Conservation (phyloP, 495 filamentous ascomycete genomes). For the Alectoria sarmentosa region DNA sequence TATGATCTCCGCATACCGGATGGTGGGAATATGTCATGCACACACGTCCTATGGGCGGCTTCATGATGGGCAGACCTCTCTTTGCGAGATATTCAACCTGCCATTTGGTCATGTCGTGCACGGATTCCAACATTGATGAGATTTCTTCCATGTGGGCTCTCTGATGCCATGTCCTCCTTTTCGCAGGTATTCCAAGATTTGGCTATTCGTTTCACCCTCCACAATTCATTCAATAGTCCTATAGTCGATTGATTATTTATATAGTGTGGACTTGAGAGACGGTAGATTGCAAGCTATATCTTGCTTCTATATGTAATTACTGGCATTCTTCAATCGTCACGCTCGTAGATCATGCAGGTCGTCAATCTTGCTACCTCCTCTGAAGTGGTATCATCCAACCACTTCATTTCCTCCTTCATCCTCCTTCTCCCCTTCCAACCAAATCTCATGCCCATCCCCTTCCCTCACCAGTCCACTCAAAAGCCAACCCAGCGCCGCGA, state of each 20-base stretch:
- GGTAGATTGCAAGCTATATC: neutral
- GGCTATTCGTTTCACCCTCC: conserved; percentile 58
- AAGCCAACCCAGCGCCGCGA: conserved; percentile 54
- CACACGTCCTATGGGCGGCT: too few relatives aligned
- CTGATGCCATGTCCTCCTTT: conserved; percentile 45
- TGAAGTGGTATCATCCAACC: neutral
- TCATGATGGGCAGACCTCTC: too few relatives aligned
- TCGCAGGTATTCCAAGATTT: conserved; percentile 30
- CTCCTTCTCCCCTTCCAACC: conserved; percentile 61
- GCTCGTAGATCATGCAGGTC: neutral
- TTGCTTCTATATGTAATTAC: neutral
- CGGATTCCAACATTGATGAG: neutral
- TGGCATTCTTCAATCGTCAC: neutral
- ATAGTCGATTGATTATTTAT: neutral
- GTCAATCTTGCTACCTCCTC: neutral
- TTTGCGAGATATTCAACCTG: too few relatives aligned
- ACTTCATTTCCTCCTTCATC: conserved; percentile 18
- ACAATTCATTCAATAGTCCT: conserved; percentile 26
- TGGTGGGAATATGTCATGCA: too few relatives aligned
- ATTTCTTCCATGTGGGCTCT: conserved; percentile 41
- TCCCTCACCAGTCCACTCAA: conserved; percentile 64
- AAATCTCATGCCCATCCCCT: conserved; percentile 64
- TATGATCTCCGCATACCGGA: too few relatives aligned
- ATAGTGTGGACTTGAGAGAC: neutral
- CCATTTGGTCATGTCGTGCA: neutral